Evolutionary conservation across 495 filamentous ascomycete genomes (phyloP).

Genomic region (Monascus purpureus): DNA sequence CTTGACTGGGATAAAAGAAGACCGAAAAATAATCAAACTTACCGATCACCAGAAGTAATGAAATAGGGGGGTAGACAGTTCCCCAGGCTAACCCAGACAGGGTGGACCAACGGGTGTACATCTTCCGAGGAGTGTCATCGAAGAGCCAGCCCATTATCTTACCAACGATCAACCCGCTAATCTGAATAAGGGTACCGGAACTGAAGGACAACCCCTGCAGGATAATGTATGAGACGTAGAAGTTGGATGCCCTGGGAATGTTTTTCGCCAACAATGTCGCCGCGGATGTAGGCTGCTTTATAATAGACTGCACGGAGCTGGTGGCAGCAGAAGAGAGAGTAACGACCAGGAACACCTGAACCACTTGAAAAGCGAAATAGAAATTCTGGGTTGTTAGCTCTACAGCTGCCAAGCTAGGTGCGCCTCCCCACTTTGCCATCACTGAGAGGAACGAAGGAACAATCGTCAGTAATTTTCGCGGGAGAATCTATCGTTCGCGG

Average conservation of each 20-base stretch:
- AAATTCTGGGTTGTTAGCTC: conserved; percentile 82
- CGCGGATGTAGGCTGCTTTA: conserved; percentile 43
- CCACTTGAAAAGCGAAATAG: conserved; percentile 90
- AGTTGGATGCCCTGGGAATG: conserved; percentile 73
- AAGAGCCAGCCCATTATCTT: conserved; percentile 61
- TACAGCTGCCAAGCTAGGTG: conserved; percentile 59
- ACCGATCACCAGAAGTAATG: conserved; percentile 70
- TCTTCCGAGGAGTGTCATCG: conserved; percentile 60
- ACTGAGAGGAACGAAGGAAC: conserved; percentile 18
- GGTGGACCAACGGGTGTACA: conserved; percentile 52
- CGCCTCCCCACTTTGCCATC: conserved; percentile 68
- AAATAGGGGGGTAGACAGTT: conserved; percentile 74
- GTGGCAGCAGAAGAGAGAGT: conserved; percentile 61
- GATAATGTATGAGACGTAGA: conserved; percentile 92
- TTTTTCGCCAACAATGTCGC: conserved; percentile 55
- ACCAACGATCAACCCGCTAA: conserved; percentile 64
- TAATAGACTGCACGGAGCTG: conserved; percentile 43
- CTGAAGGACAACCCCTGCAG: conserved; percentile 83
- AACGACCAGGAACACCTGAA: conserved; percentile 86
- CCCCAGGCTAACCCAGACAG: conserved; percentile 67
- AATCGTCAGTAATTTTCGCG: not conserved
- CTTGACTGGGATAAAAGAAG: not conserved
- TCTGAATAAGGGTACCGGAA: conserved; percentile 58
- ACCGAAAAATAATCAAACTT: conserved; percentile 6
- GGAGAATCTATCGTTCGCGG: not conserved